These are phyloP conservation scores for Trametes cubensis DNA, from an alignment of 768 basidiomycete species.

Conservation along the genomic window DNA sequence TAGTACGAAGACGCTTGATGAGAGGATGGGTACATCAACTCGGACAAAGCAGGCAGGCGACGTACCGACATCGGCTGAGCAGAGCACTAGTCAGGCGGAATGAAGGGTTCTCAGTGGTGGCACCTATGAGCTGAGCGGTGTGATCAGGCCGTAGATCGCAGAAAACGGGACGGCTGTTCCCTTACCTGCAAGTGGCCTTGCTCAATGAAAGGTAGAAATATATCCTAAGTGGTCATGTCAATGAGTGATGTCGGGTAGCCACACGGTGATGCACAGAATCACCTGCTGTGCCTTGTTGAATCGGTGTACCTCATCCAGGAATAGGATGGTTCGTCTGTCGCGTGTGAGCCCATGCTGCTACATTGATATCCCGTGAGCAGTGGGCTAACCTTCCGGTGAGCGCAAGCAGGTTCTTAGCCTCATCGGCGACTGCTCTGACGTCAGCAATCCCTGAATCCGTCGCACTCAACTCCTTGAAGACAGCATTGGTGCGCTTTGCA, in stretches of 20 bases:
- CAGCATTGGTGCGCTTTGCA: conserved; percentile 56
- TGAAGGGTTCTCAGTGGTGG: conserved; percentile 89
- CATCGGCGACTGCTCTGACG: conserved; percentile 72
- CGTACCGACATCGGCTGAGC: conserved; percentile 75
- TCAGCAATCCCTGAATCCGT: conserved; percentile 70
- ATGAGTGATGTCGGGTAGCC: background rate
- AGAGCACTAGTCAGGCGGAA: conserved; percentile 79
- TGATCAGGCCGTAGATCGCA: conserved; percentile 2
- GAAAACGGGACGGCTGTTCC: background rate
- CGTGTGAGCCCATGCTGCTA: background rate
- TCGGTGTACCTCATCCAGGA: conserved; percentile 85
- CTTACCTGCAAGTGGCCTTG: conserved; percentile 67
- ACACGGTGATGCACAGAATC: background rate
- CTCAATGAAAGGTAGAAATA: conserved; percentile 82
- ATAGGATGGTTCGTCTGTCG: conserved; percentile 68
- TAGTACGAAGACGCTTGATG: conserved; percentile 68
- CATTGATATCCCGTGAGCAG: background rate
- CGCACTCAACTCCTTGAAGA: conserved; percentile 80
- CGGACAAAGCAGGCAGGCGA: conserved; percentile 10
- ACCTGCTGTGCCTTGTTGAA: conserved; percentile 76
- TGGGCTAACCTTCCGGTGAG: conserved; percentile 62
- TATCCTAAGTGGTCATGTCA: conserved; percentile 48
- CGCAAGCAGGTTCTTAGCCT: conserved; percentile 66
- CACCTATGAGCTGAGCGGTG: conserved; percentile 62
- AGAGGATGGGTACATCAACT: conserved; percentile 25